Conservation (phyloP, 2,329 filamentous ascomycete species). For the Esteya vermicola region DNA sequence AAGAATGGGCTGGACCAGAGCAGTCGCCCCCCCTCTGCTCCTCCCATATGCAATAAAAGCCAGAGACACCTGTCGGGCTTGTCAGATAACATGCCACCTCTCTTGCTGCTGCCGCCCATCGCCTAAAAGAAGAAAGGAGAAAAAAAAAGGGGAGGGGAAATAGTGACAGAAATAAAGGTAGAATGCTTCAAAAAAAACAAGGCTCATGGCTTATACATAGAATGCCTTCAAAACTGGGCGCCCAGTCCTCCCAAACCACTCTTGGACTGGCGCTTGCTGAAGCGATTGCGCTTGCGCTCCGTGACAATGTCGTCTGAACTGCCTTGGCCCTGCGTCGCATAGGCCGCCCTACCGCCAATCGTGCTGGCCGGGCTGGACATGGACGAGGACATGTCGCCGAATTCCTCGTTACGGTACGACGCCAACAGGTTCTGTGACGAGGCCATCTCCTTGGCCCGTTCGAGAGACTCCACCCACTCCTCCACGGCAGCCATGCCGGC, state of each 20-base stretch:
- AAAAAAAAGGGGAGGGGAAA: background rate
- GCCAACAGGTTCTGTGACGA: slow-evolving; percentile 54
- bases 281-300: slow-evolving; percentile 46
- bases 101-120: too few relatives aligned
- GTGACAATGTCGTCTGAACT: slow-evolving; percentile 33
- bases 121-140: too few relatives aligned
- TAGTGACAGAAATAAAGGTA: background rate
- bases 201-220: too few relatives aligned
- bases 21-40: too few relatives aligned
- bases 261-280: slow-evolving; percentile 88
- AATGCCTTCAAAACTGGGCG: slow-evolving; percentile 66
- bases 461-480: slow-evolving; percentile 85
- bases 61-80: too few relatives aligned
- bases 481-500: slow-evolving; percentile 56
- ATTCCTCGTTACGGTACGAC: slow-evolving; percentile 53
- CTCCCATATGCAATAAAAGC: too few relatives aligned
- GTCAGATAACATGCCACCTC: too few relatives aligned
- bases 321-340: slow-evolving; percentile 42
- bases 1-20: too few relatives aligned
- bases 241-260: slow-evolving; percentile 89
- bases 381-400: slow-evolving; percentile 53
- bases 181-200: background rate
- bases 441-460: slow-evolving; percentile 74
- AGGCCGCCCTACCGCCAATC: slow-evolving; percentile 43
- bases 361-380: slow-evolving; percentile 68